Percentiles rank a stretch among this genome's conserved stretches.
Evolutionary conservation across 2,329 filamentous ascomycete species (phyloP).

Genomic region (Neonectria coccinea): DNA sequence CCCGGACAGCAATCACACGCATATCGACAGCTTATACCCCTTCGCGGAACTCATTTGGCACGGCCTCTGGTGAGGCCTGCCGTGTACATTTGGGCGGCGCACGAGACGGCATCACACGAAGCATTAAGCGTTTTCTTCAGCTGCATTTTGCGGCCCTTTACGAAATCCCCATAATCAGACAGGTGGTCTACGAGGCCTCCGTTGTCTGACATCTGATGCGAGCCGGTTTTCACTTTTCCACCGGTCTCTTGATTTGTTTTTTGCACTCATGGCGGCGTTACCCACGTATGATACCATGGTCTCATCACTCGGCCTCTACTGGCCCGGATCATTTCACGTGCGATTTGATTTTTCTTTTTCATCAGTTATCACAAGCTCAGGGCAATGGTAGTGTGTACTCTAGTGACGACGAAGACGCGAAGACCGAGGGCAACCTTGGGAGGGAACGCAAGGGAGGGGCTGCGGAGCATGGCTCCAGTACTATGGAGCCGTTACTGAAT

Average conservation of each 20-base stretch:
- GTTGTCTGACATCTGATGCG: constrained; percentile 13
- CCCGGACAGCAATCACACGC: constrained; percentile 28
- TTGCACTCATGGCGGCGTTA: constrained; percentile 42
- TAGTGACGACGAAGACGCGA: constrained; percentile 39
- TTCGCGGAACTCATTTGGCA: constrained; percentile 34
- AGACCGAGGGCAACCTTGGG: constrained; percentile 43
- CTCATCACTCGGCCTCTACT: constrained; percentile 35
- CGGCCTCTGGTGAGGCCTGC: constrained; percentile 22
- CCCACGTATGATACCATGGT: constrained; percentile 49
- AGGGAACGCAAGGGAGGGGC: constrained; percentile 27
- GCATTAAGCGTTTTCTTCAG: constrained; percentile 44
- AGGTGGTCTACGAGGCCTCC: constrained; percentile 10
- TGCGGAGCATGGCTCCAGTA: constrained; percentile 12
- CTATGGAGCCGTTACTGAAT: constrained; percentile 27
- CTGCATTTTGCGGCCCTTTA: constrained; percentile 41
- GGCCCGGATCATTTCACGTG: constrained; percentile 29
- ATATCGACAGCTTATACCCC: constrained; percentile 39
- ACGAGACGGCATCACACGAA: constrained; percentile 45
- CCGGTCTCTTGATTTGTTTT: constrained; percentile 30
- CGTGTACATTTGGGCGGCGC: constrained; percentile 48
- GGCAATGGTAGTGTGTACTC: constrained; percentile 46
- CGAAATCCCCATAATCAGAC: constrained; percentile 24
- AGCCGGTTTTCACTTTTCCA: constrained; percentile 23
- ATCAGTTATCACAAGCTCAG: constrained; percentile 35
- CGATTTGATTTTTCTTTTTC: constrained; percentile 35